Percentiles rank a stretch among this genome's conserved stretches.
These are phyloP conservation scores for Hymenoscyphus repandus DNA, from an alignment of 2,329 filamentous ascomycete species.

Conservation along the genomic window DNA sequence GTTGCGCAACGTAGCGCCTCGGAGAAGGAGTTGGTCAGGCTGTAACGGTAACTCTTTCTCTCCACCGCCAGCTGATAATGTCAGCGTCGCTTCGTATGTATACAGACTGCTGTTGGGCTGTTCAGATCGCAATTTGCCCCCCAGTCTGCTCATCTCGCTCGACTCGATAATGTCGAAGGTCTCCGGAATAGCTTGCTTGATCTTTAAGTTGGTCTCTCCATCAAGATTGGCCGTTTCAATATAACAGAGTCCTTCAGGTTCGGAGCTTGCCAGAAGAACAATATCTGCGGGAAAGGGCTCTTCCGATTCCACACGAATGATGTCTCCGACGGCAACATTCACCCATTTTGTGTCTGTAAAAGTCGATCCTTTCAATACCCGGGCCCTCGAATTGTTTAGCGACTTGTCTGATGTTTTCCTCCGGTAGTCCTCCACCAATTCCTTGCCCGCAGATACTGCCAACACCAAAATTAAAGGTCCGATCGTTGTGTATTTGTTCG, in stretches of 20 bases:
- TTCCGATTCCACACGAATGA: slow-evolving; percentile 89
- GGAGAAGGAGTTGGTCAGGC: slow-evolving; percentile 86
- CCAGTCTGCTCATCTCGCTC: slow-evolving; percentile 76
- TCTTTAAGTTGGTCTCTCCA: slow-evolving; percentile 96
- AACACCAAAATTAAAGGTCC: slow-evolving; percentile 87
- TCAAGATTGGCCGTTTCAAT: slow-evolving; percentile 98
- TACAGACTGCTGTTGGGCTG: slow-evolving; percentile 98
- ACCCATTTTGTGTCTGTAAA: slow-evolving; percentile 93
- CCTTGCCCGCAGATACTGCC: slow-evolving; percentile 91
- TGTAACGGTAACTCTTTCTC: slow-evolving; percentile 88
- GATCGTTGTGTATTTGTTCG: slow-evolving; percentile 93
- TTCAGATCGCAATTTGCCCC: slow-evolving; percentile 84
- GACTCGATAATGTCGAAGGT: slow-evolving; percentile 83
- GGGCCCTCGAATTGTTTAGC: slow-evolving; percentile 82
- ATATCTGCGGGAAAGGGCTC: slow-evolving; percentile 92
- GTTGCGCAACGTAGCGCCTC: slow-evolving; percentile 90
- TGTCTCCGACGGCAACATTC: slow-evolving; percentile 86
- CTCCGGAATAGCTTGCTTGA: slow-evolving; percentile 95
- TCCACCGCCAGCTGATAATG: slow-evolving; percentile 81
- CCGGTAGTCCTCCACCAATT: slow-evolving; percentile 88
- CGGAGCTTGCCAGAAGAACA: slow-evolving; percentile 87
- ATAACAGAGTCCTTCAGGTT: slow-evolving; percentile 95
- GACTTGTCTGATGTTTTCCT: slow-evolving; percentile 80
- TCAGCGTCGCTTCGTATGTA: slow-evolving; percentile 94
- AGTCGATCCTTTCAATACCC: slow-evolving; percentile 72